Percentiles rank a stretch among this genome's conserved stretches.
Evolutionary conservation across 176 grass and related monocot genomes (phyloP).

Genomic region (Luzula sylvatica): DNA sequence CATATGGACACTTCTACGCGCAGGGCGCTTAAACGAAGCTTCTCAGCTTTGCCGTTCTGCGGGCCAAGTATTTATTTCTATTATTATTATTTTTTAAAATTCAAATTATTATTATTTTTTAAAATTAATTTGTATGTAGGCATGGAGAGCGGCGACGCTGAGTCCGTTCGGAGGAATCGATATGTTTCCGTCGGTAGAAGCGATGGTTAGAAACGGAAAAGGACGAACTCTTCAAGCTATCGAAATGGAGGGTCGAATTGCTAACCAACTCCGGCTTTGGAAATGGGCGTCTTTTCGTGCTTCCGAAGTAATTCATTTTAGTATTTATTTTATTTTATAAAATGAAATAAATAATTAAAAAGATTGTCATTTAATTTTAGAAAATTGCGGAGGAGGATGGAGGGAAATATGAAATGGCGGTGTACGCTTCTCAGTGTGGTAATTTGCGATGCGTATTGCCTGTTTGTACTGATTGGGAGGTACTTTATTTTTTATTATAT

Average conservation of each 20-base stretch:
- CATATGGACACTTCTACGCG: constrained; percentile 85
- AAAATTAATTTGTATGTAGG: constrained; percentile 37
- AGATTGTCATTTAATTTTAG: constrained; percentile 19
- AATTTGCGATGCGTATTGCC: constrained; percentile 80
- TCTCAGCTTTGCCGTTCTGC: constrained; percentile 88
- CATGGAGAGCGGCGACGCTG: constrained; percentile 90
- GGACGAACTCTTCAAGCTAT: constrained; percentile 68
- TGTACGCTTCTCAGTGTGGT: constrained; percentile 82
- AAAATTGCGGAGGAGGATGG: constrained; percentile 97
- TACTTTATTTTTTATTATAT: constrained; percentile 32
- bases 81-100: neutral
- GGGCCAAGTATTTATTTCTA: constrained; percentile 48
- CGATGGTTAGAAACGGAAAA: constrained; percentile 78
- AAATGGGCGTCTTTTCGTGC: constrained; percentile 99
- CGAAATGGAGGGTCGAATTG: constrained; percentile 85
- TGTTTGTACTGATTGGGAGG: constrained; percentile 94
- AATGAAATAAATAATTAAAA: too few species aligned
- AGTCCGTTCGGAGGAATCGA: constrained; percentile 86
- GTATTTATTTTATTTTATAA: too few species aligned
- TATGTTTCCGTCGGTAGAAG: constrained; percentile 67
- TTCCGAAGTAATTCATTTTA: constrained; percentile 91
- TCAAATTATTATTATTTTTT: too few species aligned
- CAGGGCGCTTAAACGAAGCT: constrained; percentile 92
- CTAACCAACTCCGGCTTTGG: constrained; percentile 82
- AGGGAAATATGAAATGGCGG: constrained; percentile 88